Conservation (phyloP, 208 protist genomes). For the Endotrypanum monterogeii region DNA sequence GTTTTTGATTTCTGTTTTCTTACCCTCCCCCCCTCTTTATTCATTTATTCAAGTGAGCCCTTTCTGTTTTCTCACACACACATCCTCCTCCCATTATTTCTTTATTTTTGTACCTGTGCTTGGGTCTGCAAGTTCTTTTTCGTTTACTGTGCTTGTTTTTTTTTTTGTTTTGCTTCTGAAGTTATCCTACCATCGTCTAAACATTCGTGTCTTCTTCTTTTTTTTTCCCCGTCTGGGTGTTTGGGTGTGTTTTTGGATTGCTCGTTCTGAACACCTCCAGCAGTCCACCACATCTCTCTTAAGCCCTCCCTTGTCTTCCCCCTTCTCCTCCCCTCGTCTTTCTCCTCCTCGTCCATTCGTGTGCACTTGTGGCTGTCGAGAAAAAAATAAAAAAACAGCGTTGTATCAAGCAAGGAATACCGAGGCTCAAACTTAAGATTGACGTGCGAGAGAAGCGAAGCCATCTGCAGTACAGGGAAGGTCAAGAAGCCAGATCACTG, state of each 20-base stretch:
- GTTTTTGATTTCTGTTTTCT: not conserved
- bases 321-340: not conserved
- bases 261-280: not conserved
- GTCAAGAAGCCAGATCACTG: too few species aligned
- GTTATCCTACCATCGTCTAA: too few species aligned
- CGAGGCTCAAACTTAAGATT: too few species aligned
- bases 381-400: too few species aligned
- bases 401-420: too few species aligned
- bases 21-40: not conserved
- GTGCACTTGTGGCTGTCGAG: too few species aligned
- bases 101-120: not conserved
- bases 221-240: not conserved
- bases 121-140: not conserved
- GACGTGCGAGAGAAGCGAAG: too few species aligned
- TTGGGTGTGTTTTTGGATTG: not conserved
- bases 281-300: not conserved
- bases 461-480: too few species aligned
- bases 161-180: not conserved
- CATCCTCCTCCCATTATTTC: too few species aligned
- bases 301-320: not conserved
- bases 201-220: not conserved
- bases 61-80: not conserved
- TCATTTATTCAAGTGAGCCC: not conserved
- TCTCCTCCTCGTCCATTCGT: not conserved
- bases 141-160: not conserved